These are phyloP conservation scores for Fusarium sterilihyphosum DNA, from an alignment of 2,329 filamentous ascomycete species.

Conservation along the genomic window DNA sequence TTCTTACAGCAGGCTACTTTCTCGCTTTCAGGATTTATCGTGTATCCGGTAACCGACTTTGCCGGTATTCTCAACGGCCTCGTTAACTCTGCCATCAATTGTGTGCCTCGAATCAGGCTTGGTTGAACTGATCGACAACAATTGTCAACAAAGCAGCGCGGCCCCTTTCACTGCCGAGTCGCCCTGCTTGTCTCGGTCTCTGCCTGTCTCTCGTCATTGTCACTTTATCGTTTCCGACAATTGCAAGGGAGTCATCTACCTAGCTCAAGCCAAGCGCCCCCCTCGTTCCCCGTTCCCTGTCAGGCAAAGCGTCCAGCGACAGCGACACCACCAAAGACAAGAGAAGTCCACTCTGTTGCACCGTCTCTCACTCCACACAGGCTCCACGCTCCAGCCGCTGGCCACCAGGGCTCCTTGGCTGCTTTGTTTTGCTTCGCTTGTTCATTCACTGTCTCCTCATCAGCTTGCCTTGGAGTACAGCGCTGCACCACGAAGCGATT, in stretches of 20 bases:
- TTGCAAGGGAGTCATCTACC: constrained; percentile 17
- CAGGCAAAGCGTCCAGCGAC: constrained; percentile 37
- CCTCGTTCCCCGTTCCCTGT: constrained; percentile 29
- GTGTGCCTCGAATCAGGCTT: not conserved
- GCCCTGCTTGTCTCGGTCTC: constrained; percentile 21
- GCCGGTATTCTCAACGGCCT: constrained; percentile 14
- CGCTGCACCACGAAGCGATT: not conserved
- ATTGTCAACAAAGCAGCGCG: constrained; percentile 15
- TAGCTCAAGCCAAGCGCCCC: constrained; percentile 29
- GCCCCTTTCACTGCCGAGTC: constrained; percentile 14
- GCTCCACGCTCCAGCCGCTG: constrained; percentile 38
- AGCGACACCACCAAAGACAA: constrained; percentile 29
- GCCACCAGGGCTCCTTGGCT: constrained; percentile 25
- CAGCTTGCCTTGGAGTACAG: not conserved
- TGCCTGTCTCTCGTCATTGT: constrained; percentile 26
- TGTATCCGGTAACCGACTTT: not conserved
- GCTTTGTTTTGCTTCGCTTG: constrained; percentile 3
- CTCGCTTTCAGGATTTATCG: constrained; percentile 8
- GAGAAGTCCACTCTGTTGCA: constrained; percentile 23
- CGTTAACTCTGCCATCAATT: not conserved
- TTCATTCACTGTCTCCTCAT: constrained; percentile 1
- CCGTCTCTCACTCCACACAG: constrained; percentile 31
- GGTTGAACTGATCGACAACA: constrained; percentile 13
- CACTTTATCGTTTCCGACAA: constrained; percentile 11
- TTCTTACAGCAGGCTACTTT: constrained; percentile 4